These are phyloP conservation scores for Rhodotorula graminis DNA, from an alignment of 768 basidiomycete genomes.

Conservation along the genomic window DNA sequence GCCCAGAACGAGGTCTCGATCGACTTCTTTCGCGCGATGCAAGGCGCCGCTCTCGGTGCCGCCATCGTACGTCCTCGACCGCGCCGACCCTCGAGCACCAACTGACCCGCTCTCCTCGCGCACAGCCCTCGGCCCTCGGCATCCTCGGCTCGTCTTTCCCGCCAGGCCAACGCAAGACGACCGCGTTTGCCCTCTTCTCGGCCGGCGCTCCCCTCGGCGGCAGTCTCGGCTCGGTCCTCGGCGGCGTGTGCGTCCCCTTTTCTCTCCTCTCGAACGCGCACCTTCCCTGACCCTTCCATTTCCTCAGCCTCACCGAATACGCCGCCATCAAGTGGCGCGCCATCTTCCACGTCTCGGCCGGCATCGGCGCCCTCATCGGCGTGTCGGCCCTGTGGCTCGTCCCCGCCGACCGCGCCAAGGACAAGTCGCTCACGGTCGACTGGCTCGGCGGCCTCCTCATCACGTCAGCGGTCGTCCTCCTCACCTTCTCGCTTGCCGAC, in stretches of 20 bases:
- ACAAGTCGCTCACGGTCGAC: constrained; percentile 55
- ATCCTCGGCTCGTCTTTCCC: constrained; percentile 77
- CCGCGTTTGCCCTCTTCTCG: constrained; percentile 76
- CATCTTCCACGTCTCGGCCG: constrained; percentile 59
- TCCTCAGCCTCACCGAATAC: constrained; percentile 2
- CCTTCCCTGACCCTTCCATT: not conserved
- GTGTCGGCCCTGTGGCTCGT: constrained; percentile 60
- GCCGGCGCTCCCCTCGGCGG: constrained; percentile 80
- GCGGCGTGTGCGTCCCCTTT: constrained; percentile 66
- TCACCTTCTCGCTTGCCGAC: constrained; percentile 69
- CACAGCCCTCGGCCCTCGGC: constrained; percentile 55
- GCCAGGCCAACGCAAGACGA: constrained; percentile 60
- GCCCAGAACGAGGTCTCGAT: constrained; percentile 58
- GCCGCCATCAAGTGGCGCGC: constrained; percentile 60
- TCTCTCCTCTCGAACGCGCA: constrained; percentile 45
- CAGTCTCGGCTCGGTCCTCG: constrained; percentile 63
- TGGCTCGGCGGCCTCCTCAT: constrained; percentile 69
- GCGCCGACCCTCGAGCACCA: not conserved
- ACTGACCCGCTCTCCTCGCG: not conserved
- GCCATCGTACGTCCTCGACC: constrained; percentile 55
- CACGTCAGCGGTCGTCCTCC: constrained; percentile 62
- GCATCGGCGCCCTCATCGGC: constrained; percentile 55
- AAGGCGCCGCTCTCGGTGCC: constrained; percentile 75
- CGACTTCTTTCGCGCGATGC: constrained; percentile 67
- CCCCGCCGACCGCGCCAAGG: constrained; percentile 54